These are phyloP conservation scores for Monosporozyma aerobia DNA, from an alignment of 805 yeast species.

Conservation along the genomic window DNA sequence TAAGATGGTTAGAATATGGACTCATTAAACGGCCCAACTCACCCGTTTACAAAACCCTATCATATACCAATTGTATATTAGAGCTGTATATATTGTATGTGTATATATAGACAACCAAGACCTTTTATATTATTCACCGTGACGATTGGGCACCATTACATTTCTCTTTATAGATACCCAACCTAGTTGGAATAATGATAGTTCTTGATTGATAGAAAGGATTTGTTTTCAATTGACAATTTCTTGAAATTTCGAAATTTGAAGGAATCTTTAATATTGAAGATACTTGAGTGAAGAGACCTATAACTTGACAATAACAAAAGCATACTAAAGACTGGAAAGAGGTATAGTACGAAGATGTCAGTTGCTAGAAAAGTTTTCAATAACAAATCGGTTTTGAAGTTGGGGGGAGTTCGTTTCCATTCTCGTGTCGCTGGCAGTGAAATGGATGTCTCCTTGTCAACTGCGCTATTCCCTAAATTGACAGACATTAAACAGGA, in stretches of 20 bases:
- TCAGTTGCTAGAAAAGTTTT: not conserved
- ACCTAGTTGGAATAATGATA: too few species aligned
- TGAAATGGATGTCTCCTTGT: not conserved
- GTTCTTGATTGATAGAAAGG: not conserved
- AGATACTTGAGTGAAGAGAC: not conserved
- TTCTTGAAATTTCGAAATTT: not conserved
- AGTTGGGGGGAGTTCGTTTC: not conserved
- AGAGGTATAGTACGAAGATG: not conserved
- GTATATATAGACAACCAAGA: not conserved
- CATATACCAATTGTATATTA: not conserved
- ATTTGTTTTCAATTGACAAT: not conserved
- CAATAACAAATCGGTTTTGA: not conserved
- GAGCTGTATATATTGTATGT: not conserved
- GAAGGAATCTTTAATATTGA: not conserved
- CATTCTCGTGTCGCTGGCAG: not conserved
- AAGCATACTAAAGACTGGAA: not conserved
- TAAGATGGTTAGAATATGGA: conserved; percentile 88
- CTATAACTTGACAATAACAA: not conserved
- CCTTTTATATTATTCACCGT: not conserved
- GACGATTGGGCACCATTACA: too few species aligned
- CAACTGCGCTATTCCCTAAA: conserved; percentile 18
- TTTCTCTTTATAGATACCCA: too few species aligned
- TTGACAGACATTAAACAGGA: conserved; percentile 24
- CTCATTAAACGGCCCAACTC: conserved; percentile 37
- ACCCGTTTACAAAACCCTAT: not conserved